A percentile compares a stretch with the other conserved stretches of the same genome.
Evolutionary conservation across 805 yeast species (phyloP).

Genomic region (Babjeviella inositovora): DNA sequence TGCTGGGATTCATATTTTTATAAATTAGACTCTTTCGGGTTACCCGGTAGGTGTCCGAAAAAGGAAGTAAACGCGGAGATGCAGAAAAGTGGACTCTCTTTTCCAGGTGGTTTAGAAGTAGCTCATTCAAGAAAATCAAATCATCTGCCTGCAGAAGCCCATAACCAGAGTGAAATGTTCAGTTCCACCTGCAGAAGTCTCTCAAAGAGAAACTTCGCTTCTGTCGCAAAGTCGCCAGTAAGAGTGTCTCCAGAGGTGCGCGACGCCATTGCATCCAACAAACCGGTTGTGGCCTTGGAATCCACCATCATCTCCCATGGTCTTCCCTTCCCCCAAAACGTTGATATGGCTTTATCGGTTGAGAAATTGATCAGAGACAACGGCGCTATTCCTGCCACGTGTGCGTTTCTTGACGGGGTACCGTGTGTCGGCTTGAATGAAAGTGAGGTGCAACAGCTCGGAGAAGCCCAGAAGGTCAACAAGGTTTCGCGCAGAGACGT

Average conservation of each 20-base stretch:
- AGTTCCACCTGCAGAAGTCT: too few species aligned
- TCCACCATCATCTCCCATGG: slow-evolving; percentile 87
- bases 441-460: slow-evolving; percentile 32
- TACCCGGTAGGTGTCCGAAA: too few species aligned
- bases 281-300: slow-evolving; percentile 72
- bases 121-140: too few species aligned
- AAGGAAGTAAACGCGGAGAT: too few species aligned
- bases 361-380: slow-evolving; percentile 40
- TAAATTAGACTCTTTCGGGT: too few species aligned
- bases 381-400: slow-evolving; percentile 76
- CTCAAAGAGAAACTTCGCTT: too few species aligned
- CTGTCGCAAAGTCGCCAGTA: too few species aligned
- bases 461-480: slow-evolving; percentile 18
- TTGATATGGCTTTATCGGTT: slow-evolving; percentile 55
- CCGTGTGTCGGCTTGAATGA: slow-evolving; percentile 52
- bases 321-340: slow-evolving; percentile 63
- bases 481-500: slow-evolving; percentile 77
- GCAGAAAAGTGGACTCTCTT: too few species aligned
- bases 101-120: too few species aligned
- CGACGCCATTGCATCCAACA: slow-evolving; percentile 38
- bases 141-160: too few species aligned
- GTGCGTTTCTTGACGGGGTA: slow-evolving; percentile 57
- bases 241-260: slow-evolving; percentile 24
- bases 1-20: too few species aligned
- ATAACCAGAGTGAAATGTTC: too few species aligned